Percentiles rank a stretch among this genome's conserved stretches.
Conservation (phyloP, 768 basidiomycete genomes). For the Phylloporus sp. region DNA sequence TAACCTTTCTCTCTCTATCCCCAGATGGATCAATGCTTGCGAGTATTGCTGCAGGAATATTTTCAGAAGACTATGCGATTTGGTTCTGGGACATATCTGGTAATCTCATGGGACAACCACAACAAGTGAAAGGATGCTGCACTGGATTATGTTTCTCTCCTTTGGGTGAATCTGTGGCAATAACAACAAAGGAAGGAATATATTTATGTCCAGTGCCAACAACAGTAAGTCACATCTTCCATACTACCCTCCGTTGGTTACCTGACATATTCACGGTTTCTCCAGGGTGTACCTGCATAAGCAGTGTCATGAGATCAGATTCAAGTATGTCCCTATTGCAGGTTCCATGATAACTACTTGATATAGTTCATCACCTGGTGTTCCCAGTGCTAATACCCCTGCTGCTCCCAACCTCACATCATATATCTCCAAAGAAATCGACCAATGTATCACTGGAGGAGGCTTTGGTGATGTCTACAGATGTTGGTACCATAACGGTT, state of each 20-base stretch:
- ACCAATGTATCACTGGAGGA: conserved; percentile 7
- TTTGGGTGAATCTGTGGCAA: not conserved
- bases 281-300: no score
- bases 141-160: not conserved
- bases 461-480: conserved; percentile 14
- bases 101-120: not conserved
- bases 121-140: not conserved
- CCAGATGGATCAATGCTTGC: not conserved
- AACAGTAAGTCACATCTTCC: no score
- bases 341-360: not conserved
- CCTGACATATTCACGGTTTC: no score
- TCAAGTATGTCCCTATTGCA: no score
- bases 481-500: conserved; percentile 3
- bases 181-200: not conserved
- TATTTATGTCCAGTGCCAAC: not conserved
- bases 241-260: no score
- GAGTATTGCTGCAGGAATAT: not conserved
- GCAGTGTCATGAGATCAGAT: no score
- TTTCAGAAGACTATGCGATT: not conserved
- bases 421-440: not conserved
- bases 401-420: conserved; percentile 8
- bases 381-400: not conserved
- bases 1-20: not conserved
- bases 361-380: no score
- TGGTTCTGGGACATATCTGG: not conserved